These are phyloP conservation scores for Pezizomycotina sp. DNA, from an alignment of 2,329 filamentous ascomycete genomes.

Conservation along the genomic window DNA sequence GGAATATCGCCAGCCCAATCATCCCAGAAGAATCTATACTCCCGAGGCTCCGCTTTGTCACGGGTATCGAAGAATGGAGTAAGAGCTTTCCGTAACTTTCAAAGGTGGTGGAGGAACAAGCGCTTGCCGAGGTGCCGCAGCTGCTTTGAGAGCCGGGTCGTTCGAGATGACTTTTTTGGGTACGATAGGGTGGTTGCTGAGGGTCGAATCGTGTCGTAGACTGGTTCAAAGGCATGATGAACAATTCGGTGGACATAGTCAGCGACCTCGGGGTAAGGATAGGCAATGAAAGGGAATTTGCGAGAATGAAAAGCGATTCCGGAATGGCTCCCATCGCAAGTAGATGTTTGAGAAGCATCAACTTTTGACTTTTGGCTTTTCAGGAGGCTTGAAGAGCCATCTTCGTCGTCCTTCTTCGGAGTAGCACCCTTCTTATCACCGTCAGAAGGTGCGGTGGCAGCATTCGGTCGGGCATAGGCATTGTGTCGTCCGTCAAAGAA, in stretches of 20 bases:
- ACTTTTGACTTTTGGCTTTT: slow-evolving; percentile 59
- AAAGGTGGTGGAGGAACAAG: slow-evolving; percentile 40
- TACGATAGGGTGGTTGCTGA: slow-evolving; percentile 43
- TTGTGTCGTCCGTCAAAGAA: slow-evolving; percentile 67
- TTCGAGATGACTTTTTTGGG: slow-evolving; percentile 20
- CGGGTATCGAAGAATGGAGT: slow-evolving; percentile 13
- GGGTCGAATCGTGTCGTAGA: slow-evolving; percentile 43
- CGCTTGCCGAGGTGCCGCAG: slow-evolving; percentile 57
- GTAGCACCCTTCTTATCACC: slow-evolving; percentile 35
- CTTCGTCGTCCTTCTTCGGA: slow-evolving; percentile 35
- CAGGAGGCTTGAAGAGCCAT: slow-evolving; percentile 27
- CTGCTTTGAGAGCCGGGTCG: slow-evolving; percentile 15
- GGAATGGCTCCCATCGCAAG: slow-evolving; percentile 83
- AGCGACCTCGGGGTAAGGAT: slow-evolving; percentile 65
- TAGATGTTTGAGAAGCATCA: slow-evolving; percentile 64
- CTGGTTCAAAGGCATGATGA: slow-evolving; percentile 61
- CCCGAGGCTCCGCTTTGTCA: slow-evolving; percentile 23
- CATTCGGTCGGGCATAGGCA: slow-evolving; percentile 34
- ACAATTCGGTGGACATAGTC: slow-evolving; percentile 72
- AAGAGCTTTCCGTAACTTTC: slow-evolving; percentile 15
- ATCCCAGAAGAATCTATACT: slow-evolving; percentile 91
- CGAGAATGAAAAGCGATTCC: slow-evolving; percentile 80
- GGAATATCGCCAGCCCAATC: slow-evolving; percentile 93
- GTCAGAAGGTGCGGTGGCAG: slow-evolving; percentile 41
- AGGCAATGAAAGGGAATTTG: slow-evolving; percentile 78